Evolutionary conservation across 371 early-diverging fungal genomes (phyloP).

Genomic region (Syncephalastrum sp.): DNA sequence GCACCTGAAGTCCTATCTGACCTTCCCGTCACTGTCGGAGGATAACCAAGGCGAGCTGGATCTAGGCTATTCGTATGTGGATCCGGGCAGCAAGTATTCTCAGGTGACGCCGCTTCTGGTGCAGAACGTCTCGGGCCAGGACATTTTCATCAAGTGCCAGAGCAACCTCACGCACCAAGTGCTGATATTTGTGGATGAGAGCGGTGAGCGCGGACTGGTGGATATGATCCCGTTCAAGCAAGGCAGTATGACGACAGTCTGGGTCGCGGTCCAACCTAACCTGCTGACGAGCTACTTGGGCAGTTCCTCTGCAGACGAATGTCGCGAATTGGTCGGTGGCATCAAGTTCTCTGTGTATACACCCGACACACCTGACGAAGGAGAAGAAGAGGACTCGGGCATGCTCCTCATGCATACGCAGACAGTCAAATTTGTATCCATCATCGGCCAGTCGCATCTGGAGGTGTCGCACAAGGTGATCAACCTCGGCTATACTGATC

Average conservation of each 20-base stretch:
- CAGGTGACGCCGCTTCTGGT: conserved; percentile 71
- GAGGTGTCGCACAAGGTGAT: conserved; percentile 62
- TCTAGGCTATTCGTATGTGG: conserved; percentile 82
- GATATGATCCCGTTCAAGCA: conserved; percentile 56
- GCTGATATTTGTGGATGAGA: conserved; percentile 71
- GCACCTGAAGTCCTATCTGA: conserved; percentile 56
- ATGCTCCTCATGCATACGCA: conserved; percentile 59
- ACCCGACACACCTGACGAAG: conserved; percentile 35
- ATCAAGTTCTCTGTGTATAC: conserved; percentile 70
- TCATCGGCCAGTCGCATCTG: conserved; percentile 80
- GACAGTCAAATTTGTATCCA: conserved; percentile 76
- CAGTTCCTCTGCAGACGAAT: conserved; percentile 49
- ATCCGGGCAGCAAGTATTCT: conserved; percentile 74
- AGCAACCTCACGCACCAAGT: conserved; percentile 86
- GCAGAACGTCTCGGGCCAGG: conserved; percentile 69
- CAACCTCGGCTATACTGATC: conserved; percentile 58
- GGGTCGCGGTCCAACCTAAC: conserved; percentile 83
- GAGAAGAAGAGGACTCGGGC: conserved; percentile 12
- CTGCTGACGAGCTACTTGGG: conserved; percentile 50
- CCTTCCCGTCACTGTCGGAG: conserved; percentile 63
- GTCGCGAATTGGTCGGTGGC: conserved; percentile 79
- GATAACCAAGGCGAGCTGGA: conserved; percentile 64
- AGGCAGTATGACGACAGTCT: conserved; percentile 59
- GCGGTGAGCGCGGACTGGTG: conserved; percentile 62
- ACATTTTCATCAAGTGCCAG: conserved; percentile 65